A percentile compares a stretch with the other conserved stretches of the same genome.
These are phyloP conservation scores for Rubus idaeus DNA, from an alignment of 306 rosid genomes.

Conservation along the genomic window DNA sequence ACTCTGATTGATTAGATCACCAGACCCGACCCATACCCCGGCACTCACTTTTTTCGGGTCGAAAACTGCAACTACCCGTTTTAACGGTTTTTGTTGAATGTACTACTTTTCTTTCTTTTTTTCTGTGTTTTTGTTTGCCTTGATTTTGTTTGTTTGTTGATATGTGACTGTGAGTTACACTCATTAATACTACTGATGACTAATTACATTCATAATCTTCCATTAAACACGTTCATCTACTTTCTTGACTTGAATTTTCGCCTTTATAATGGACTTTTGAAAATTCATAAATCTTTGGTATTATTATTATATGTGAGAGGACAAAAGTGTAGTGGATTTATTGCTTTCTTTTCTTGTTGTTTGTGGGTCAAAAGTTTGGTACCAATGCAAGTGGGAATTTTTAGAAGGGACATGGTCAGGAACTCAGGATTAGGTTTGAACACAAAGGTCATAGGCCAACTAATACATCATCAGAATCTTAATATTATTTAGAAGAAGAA, in stretches of 20 bases:
- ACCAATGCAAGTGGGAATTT: background rate
- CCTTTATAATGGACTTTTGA: background rate
- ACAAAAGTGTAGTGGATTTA: conserved; percentile 7
- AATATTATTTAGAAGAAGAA: background rate
- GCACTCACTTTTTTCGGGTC: conserved; percentile 21
- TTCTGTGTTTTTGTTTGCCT: conserved; percentile 14
- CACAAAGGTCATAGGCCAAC: background rate
- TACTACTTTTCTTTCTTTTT: conserved; percentile 9
- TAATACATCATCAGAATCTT: background rate
- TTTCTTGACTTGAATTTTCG: background rate
- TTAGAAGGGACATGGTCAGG: too few species aligned
- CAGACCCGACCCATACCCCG: background rate
- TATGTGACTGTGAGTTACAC: conserved; percentile 25
- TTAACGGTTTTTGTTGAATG: conserved; percentile 62
- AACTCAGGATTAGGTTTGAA: background rate
- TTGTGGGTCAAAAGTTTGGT: conserved; percentile 11
- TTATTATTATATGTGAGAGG: background rate
- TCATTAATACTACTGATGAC: conserved; percentile 29
- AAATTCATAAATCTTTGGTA: background rate
- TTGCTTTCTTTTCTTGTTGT: background rate
- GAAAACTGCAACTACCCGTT: conserved; percentile 58
- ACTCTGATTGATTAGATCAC: conserved; percentile 38
- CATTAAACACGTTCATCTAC: background rate
- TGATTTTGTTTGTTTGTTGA: conserved; percentile 43
- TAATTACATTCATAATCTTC: background rate